A percentile compares a stretch with the other conserved stretches of the same genome.
These are phyloP conservation scores for Nidularia sp. DNA, from an alignment of 768 basidiomycete genomes.

Conservation along the genomic window DNA sequence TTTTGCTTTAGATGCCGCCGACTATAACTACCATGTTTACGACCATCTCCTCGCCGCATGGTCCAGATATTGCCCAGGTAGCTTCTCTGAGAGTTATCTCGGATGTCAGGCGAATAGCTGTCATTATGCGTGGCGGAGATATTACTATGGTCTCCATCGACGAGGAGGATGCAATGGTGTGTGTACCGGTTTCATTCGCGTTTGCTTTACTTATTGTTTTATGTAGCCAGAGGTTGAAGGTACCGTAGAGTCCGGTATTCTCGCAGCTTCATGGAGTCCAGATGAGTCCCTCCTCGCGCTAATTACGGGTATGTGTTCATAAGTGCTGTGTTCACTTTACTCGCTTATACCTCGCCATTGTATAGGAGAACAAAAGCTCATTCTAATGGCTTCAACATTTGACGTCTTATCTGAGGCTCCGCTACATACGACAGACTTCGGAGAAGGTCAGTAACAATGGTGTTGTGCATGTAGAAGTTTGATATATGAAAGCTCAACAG, in stretches of 20 bases:
- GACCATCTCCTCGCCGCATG: conserved; percentile 21
- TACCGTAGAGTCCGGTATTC: conserved; percentile 79
- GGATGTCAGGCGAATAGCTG: conserved; percentile 62
- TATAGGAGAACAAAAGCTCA: conserved; percentile 70
- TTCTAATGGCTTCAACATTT: conserved; percentile 86
- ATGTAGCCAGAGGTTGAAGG: conserved; percentile 77
- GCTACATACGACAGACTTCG: conserved; percentile 73
- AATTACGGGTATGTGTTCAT: conserved; percentile 50
- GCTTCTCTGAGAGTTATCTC: conserved; percentile 66
- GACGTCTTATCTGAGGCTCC: conserved; percentile 81
- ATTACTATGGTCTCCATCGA: conserved; percentile 66
- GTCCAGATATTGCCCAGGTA: conserved; percentile 34
- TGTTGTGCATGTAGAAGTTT: not conserved
- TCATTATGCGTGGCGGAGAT: conserved; percentile 77
- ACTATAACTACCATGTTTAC: conserved; percentile 32
- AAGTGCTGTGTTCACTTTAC: not conserved
- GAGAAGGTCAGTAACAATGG: conserved; percentile 56
- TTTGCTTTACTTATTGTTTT: conserved; percentile 5
- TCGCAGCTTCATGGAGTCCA: conserved; percentile 84
- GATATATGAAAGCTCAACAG: conserved; percentile 31
- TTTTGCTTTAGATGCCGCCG: conserved; percentile 12
- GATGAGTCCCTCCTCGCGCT: conserved; percentile 86
- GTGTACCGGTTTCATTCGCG: conserved; percentile 10
- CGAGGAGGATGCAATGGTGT: conserved; percentile 41
- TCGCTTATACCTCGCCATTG: not conserved